Evolutionary conservation across 192 early-diverging fungal genomes (phyloP).

Genomic region (Podochytrium sp.): DNA sequence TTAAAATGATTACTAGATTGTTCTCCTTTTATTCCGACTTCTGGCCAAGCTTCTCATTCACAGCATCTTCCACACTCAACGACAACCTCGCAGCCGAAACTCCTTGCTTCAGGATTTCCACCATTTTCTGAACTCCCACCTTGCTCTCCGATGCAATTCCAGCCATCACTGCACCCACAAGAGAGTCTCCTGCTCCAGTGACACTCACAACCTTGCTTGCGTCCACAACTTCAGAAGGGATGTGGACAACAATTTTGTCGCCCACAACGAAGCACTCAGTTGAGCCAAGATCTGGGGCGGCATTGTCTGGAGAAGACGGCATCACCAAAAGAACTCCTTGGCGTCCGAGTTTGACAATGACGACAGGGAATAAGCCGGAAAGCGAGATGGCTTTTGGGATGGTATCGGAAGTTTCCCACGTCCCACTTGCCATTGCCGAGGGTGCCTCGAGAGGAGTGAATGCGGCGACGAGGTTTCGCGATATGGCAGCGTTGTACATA

Average conservation of each 20-base stretch:
- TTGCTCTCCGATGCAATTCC: background rate
- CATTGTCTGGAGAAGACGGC: slow-evolving; percentile 2
- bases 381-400: slow-evolving; percentile 45
- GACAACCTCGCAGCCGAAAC: slow-evolving; percentile 30
- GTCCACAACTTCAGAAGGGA: background rate
- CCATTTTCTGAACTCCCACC: slow-evolving; percentile 7
- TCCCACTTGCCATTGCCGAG: background rate
- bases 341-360: slow-evolving; percentile 73
- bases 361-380: slow-evolving; percentile 53
- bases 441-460: background rate
- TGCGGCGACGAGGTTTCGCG: background rate
- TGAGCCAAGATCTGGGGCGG: background rate
- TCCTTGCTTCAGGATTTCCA: background rate
- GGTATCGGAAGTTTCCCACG: background rate
- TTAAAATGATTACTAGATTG: no score
- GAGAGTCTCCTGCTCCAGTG: slow-evolving; percentile 82
- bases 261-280: slow-evolving; percentile 1
- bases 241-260: background rate
- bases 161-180: slow-evolving; percentile 43
- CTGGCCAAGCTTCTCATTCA: slow-evolving; percentile 30
- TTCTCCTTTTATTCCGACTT: no score
- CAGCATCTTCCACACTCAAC: slow-evolving; percentile 25
- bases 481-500: slow-evolving; percentile 47
- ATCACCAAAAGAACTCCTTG: slow-evolving; percentile 59
- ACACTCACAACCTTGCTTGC: slow-evolving; percentile 57